Conservation (phyloP, 73 alveolate species). For the Vitrella brassicaformis region DNA sequence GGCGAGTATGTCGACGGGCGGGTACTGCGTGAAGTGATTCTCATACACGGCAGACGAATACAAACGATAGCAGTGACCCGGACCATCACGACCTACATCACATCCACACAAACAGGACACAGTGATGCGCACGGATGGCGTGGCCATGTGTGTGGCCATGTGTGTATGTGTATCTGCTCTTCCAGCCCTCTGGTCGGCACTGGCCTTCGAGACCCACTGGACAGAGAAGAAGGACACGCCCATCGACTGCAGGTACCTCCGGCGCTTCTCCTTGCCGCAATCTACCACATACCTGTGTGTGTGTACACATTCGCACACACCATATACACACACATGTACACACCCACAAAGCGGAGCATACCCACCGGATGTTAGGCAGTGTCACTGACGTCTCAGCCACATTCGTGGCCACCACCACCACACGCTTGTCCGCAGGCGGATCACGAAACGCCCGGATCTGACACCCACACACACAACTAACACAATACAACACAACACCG, state of each 20-base stretch:
- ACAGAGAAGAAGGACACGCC: slow-evolving; percentile 57
- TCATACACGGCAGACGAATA: slow-evolving; percentile 67
- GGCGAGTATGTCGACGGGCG: slow-evolving; percentile 61
- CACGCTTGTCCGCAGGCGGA: slow-evolving; percentile 56
- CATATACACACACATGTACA: too few species aligned
- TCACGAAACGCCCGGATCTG: slow-evolving; percentile 53
- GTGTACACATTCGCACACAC: not conserved
- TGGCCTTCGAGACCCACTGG: slow-evolving; percentile 67
- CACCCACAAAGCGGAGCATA: not conserved
- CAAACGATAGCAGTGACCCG: slow-evolving; percentile 77
- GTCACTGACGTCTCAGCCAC: slow-evolving; percentile 86
- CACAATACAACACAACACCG: too few species aligned
- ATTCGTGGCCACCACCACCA: slow-evolving; percentile 72
- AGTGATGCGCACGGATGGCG: too few species aligned
- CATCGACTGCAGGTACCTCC: slow-evolving; percentile 54
- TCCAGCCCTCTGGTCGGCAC: slow-evolving; percentile 79
- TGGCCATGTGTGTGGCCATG: too few species aligned
- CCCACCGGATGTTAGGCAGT: slow-evolving; percentile 61
- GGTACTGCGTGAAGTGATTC: slow-evolving; percentile 50
- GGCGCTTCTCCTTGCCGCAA: slow-evolving; percentile 68
- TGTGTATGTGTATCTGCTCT: too few species aligned
- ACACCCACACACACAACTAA: too few species aligned
- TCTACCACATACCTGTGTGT: slow-evolving; percentile 71
- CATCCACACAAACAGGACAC: too few species aligned
- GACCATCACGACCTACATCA: slow-evolving; percentile 82